Conservation (phyloP, 2,329 filamentous ascomycete species). For the Macrophomina pseudophaseolina region DNA sequence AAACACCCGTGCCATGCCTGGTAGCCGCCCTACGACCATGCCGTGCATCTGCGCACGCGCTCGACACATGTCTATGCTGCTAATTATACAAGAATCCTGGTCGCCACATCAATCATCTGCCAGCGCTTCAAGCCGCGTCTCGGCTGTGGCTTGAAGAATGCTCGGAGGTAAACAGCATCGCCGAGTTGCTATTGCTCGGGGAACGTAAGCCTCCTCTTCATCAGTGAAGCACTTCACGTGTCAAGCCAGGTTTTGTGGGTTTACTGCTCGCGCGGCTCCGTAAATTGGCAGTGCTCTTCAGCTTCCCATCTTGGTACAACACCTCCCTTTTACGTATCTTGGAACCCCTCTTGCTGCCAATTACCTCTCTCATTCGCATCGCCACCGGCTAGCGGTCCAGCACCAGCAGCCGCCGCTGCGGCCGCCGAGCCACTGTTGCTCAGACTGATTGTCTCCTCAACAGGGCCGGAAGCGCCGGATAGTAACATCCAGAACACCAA, state of each 20-base stretch:
- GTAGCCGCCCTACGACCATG: constrained; percentile 5
- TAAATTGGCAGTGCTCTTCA: constrained; percentile 19
- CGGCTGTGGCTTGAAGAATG: neutral
- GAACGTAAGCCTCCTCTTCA: neutral
- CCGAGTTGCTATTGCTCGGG: neutral
- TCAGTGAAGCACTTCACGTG: constrained; percentile 20
- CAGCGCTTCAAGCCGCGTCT: constrained; percentile 1
- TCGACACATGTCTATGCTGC: constrained; percentile 1
- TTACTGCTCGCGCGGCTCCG: constrained; percentile 13
- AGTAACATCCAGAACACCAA: constrained; percentile 87
- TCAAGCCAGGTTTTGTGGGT: constrained; percentile 1
- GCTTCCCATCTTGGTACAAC: constrained; percentile 3
- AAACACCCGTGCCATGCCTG: constrained; percentile 4
- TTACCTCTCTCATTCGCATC: constrained; percentile 33
- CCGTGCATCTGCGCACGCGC: neutral
- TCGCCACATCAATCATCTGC: neutral
- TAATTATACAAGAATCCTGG: constrained; percentile 15
- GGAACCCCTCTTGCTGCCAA: constrained; percentile 46
- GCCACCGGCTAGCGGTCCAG: constrained; percentile 34
- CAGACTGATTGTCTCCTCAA: constrained; percentile 59
- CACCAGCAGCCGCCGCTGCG: constrained; percentile 38
- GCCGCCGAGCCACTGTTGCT: constrained; percentile 31
- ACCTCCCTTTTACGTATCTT: constrained; percentile 30
- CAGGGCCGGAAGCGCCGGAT: constrained; percentile 74
- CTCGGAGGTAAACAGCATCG: neutral